Percentiles rank a stretch among this genome's conserved stretches.
These are phyloP conservation scores for Metschnikowia peoriensis DNA, from an alignment of 805 yeast genomes.

Conservation along the genomic window DNA sequence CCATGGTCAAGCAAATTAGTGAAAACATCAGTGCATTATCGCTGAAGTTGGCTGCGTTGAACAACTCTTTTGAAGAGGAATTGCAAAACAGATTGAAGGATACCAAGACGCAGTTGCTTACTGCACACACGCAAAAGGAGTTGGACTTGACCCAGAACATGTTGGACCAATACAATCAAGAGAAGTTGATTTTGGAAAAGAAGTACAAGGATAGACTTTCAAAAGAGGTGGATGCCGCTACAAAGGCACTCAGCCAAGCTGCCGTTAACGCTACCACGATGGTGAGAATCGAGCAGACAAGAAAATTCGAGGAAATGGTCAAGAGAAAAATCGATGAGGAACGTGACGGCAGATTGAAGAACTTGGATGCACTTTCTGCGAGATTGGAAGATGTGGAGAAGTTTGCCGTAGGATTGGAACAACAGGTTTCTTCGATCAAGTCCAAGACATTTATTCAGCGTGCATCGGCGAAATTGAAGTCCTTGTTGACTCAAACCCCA, in stretches of 20 bases:
- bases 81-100: conserved; percentile 33
- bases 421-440: conserved; percentile 34
- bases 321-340: conserved; percentile 49
- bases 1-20: conserved; percentile 32
- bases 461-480: conserved; percentile 33
- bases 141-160: conserved; percentile 57
- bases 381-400: conserved; percentile 57
- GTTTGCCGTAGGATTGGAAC: conserved; percentile 45
- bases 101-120: conserved; percentile 39
- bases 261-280: conserved; percentile 72
- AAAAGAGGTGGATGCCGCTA: conserved; percentile 66
- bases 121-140: conserved; percentile 47
- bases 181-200: conserved; percentile 56
- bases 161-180: conserved; percentile 58
- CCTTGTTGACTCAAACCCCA: conserved; percentile 25
- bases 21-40: conserved; percentile 33
- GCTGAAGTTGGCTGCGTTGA: conserved; percentile 31
- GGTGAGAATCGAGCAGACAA: conserved; percentile 65
- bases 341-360: conserved; percentile 75
- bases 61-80: conserved; percentile 36
- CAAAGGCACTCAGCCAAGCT: conserved; percentile 60
- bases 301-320: conserved; percentile 60
- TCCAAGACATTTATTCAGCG: conserved; percentile 32
- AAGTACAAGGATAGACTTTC: conserved; percentile 57
- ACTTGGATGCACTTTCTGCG: conserved; percentile 57